These are phyloP conservation scores for Alternaria sp. DNA, from an alignment of 2,329 filamentous ascomycete species.

Conservation along the genomic window DNA sequence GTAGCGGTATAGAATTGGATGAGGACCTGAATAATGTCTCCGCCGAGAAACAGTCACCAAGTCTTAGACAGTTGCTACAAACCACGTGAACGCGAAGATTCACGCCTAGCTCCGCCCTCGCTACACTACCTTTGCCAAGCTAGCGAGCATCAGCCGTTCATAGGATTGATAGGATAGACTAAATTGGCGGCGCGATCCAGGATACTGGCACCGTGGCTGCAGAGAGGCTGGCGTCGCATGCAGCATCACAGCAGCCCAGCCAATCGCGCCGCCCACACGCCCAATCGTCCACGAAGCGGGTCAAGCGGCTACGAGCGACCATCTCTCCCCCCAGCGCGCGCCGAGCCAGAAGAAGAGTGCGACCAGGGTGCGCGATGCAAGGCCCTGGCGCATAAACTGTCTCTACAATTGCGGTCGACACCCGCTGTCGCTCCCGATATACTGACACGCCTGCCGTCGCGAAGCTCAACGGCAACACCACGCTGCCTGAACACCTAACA, in stretches of 20 bases:
- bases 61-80: background rate
- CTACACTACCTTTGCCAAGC: slow-evolving; percentile 20
- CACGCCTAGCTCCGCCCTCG: slow-evolving; percentile 12
- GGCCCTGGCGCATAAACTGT: slow-evolving; percentile 41
- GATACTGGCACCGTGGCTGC: slow-evolving; percentile 25
- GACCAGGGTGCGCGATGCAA: background rate
- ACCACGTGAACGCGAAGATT: slow-evolving; percentile 28
- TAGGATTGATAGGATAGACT: slow-evolving; percentile 26
- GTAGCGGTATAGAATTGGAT: slow-evolving; percentile 13
- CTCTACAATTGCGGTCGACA: slow-evolving; percentile 41
- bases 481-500: slow-evolving; percentile 39
- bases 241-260: slow-evolving; percentile 26
- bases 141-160: slow-evolving; percentile 15
- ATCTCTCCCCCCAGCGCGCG: slow-evolving; percentile 11
- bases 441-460: slow-evolving; percentile 47
- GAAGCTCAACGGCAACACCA: slow-evolving; percentile 27
- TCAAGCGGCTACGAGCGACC: slow-evolving; percentile 32
- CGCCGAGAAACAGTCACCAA: background rate
- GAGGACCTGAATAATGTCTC: background rate
- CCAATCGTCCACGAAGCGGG: slow-evolving; percentile 13
- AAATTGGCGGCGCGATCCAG: slow-evolving; percentile 20
- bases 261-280: slow-evolving; percentile 19
- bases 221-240: slow-evolving; percentile 26
- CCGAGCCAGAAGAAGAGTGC: slow-evolving; percentile 4
- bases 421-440: slow-evolving; percentile 32